These are phyloP conservation scores for Aspergillus novofumigatus DNA, from an alignment of 2,329 filamentous ascomycete species.

Conservation along the genomic window DNA sequence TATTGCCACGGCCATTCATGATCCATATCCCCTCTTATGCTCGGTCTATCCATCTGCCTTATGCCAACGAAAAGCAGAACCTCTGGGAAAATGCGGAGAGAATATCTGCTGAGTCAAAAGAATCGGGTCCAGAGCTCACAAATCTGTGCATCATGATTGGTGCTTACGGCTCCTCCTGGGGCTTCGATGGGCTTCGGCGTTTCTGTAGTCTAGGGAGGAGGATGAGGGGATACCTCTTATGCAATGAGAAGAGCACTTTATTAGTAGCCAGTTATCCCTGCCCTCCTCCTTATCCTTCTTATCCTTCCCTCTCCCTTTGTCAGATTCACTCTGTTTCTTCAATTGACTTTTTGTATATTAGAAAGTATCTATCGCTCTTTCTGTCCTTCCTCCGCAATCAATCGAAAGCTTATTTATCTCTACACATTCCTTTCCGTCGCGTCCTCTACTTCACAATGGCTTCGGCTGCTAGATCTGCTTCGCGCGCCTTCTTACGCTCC, in stretches of 20 bases:
- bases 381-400: background rate
- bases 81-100: constrained; percentile 15
- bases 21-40: background rate
- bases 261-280: constrained; percentile 13
- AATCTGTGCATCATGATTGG: constrained; percentile 14
- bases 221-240: constrained; percentile 1
- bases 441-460: constrained; percentile 32
- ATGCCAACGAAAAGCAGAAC: background rate
- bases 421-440: constrained; percentile 10
- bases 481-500: constrained; percentile 41
- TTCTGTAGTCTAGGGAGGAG: constrained; percentile 1
- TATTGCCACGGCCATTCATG: background rate
- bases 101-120: constrained; percentile 18
- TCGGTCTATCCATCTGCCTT: background rate
- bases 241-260: constrained; percentile 2
- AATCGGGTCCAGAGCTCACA: constrained; percentile 14
- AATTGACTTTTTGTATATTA: background rate
- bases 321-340: constrained; percentile 1
- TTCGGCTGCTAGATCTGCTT: constrained; percentile 39
- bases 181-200: constrained; percentile 7
- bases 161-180: background rate
- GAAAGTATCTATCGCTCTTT: background rate
- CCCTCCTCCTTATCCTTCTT: constrained; percentile 9
- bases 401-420: constrained; percentile 4
- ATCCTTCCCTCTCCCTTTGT: constrained; percentile 1